Base-by-base conservation (phyloP, 352 stramenopile genomes). In the Peronospora farinosa region DNA sequence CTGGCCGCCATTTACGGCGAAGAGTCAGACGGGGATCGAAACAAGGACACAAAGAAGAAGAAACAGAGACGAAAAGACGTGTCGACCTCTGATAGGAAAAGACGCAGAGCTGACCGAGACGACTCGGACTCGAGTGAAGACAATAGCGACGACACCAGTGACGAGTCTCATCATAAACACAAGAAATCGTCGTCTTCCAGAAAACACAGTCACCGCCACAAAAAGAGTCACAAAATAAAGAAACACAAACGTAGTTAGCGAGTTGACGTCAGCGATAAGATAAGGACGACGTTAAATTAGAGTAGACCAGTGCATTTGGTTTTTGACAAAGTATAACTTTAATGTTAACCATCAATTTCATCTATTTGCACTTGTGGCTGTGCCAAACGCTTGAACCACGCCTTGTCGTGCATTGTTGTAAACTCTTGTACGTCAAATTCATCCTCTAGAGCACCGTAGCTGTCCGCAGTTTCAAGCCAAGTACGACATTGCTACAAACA, bases 381-480 rank as follows among this genome's bases (percentile, higher is more conserved):
- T 5, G 67, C 57, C 54, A 78, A 80, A 47, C 75, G 72, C 25
- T 67, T 61, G 31, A 87, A 87, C 79, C 77, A 91, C 25, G 43
- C 16, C 30, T 74, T 65, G 2, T 67, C 40, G 40, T 80, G 66
- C 58, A 87, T 83, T 2, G 63, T 64, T 15, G 33, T 19, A 46
- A 91, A 92, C 42, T 86, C 67, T 0, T 68, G 28, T 0, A 74
- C 57, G 25, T 86, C 58, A n/a, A 92, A 80, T 43, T 87, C 78
- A 10, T 89, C 74, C 21, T 87, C 80, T 23, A 92, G 42, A 25
- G 83, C 62, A 23, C 81, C 81, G 59, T 92, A 92, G 38, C 63
- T 90, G 36, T 88, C 75, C 9, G 72, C 77, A 9, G 81, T 92
- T 47, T 88, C 81, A 1, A 92, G 65, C 78, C 81, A 92, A 17